Conservation (phyloP, 225 moss, liverwort and hornwort genomes). For the Pseudisothecium myosuroides region DNA sequence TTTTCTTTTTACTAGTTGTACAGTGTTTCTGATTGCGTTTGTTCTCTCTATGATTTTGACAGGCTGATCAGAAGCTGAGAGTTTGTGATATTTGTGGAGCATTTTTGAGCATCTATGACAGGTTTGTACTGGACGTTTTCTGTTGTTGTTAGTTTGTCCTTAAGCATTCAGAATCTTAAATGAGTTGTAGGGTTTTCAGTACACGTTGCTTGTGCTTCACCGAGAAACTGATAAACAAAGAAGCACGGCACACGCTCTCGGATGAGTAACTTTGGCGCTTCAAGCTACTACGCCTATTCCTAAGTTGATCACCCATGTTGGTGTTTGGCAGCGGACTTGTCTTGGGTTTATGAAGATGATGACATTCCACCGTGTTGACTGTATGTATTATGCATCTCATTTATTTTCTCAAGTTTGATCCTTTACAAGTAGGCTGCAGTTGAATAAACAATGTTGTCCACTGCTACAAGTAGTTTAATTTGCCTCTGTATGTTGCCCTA, state of each 20-base stretch:
- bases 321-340: constrained; percentile 43
- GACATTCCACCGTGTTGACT: constrained; percentile 32
- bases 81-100: constrained; percentile 99
- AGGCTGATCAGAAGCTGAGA: constrained; percentile 98
- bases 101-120: constrained; percentile 98
- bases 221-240: neutral
- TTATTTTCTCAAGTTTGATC: constrained; percentile 17
- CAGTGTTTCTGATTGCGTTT: neutral
- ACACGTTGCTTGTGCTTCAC: constrained; percentile 2
- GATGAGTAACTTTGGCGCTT: constrained; percentile 7
- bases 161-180: neutral
- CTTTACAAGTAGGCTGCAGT: neutral
- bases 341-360: constrained; percentile 41
- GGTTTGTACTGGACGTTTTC: constrained; percentile 18
- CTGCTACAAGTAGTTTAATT: neutral
- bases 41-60: constrained; percentile 4
- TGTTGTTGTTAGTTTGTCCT: neutral
- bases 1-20: neutral
- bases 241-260: neutral
- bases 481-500: neutral
- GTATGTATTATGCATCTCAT: constrained; percentile 49
- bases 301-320: constrained; percentile 53
- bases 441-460: neutral
- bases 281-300: constrained; percentile 14
- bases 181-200: neutral